phyloP scores from a whole-genome alignment of 2,329 filamentous ascomycete genomes.

The Xylariales sp. region DNA sequence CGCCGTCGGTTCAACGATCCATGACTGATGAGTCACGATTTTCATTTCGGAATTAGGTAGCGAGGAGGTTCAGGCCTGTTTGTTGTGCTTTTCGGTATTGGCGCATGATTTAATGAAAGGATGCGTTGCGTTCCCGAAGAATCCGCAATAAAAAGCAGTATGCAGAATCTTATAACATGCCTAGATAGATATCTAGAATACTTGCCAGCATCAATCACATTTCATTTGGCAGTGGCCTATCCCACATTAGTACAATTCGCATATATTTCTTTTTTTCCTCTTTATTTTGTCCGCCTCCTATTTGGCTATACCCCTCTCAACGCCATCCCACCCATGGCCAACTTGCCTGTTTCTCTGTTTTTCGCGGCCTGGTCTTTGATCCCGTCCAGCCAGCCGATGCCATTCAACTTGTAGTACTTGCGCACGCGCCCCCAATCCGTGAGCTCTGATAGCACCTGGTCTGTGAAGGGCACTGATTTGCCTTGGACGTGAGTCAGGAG shows the following conservation, averaged over 20 bases:
- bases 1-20: conserved; percentile 13
- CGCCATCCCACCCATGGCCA: conserved; percentile 82
- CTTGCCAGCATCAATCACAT: conserved; percentile 4
- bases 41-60: neutral
- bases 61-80: neutral
- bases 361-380: conserved; percentile 58
- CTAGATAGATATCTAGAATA: conserved; percentile 12
- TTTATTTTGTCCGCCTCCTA: neutral
- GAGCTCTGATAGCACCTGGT: conserved; percentile 68
- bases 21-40: conserved; percentile 27
- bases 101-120: conserved; percentile 5
- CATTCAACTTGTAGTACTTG: conserved; percentile 88
- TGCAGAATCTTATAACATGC: conserved; percentile 13
- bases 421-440: conserved; percentile 77
- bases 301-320: conserved; percentile 66
- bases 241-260: conserved; percentile 5
- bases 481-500: conserved; percentile 73
- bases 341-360: conserved; percentile 71
- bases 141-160: neutral
- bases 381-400: conserved; percentile 62
- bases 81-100: neutral
- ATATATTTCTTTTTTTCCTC: neutral
- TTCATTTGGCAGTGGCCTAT: conserved; percentile 3
- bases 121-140: neutral
- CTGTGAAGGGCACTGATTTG: conserved; percentile 66